Evolutionary conservation across 495 filamentous ascomycete species (phyloP).

Genomic region (Penicillium waksmanii): DNA sequence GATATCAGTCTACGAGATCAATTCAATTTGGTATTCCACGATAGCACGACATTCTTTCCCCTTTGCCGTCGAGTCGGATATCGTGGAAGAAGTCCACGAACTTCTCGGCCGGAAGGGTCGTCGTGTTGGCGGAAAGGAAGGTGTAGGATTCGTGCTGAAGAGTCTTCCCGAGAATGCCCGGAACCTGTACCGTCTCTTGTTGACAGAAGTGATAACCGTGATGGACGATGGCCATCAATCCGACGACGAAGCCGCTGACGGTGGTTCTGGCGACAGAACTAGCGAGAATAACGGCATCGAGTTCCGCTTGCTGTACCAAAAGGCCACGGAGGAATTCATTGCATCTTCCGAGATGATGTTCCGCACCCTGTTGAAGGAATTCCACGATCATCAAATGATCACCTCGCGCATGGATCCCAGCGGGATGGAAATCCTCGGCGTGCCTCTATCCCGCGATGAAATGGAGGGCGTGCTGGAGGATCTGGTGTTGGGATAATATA

Average conservation of each 20-base stretch:
- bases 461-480: conserved; percentile 90
- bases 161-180: conserved; percentile 91
- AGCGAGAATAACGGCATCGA: conserved; percentile 67
- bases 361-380: conserved; percentile 91
- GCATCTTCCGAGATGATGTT: conserved; percentile 97
- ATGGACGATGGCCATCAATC: conserved; percentile 53
- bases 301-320: conserved; percentile 89
- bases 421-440: conserved; percentile 81
- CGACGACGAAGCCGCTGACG: conserved; percentile 48
- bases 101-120: conserved; percentile 83
- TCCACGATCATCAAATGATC: conserved; percentile 97
- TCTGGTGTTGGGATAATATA: conserved; percentile 53
- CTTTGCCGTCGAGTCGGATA: conserved; percentile 70
- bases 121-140: conserved; percentile 84
- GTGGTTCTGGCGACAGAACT: conserved; percentile 28
- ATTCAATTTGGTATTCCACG: conserved; percentile 88
- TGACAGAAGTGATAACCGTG: conserved; percentile 80
- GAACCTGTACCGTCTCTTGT: conserved; percentile 78
- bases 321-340: conserved; percentile 94
- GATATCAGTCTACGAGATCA: conserved; percentile 76
- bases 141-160: conserved; percentile 87
- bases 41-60: conserved; percentile 87
- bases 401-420: conserved; percentile 80
- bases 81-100: conserved; percentile 84
- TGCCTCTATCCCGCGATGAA: conserved; percentile 87